Conservation (phyloP, 306 rosid species). For the Dryas octopetala region DNA sequence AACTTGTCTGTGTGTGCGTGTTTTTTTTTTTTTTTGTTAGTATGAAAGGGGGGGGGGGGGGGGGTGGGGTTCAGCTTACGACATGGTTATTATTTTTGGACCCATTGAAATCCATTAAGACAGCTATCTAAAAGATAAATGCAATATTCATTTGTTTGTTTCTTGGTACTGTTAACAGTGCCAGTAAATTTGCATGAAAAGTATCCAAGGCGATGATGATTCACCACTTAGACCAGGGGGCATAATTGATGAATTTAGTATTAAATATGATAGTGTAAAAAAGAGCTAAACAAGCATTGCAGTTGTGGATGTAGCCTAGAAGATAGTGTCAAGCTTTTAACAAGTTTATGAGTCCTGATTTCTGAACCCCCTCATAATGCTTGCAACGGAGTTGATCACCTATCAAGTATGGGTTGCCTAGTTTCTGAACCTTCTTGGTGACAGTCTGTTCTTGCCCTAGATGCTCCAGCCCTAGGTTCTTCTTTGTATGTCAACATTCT, state of each 20-base stretch:
- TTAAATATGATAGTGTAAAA: neutral
- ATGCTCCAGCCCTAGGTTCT: neutral
- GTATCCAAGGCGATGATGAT: neutral
- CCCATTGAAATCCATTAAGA: too few species aligned
- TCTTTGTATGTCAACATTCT: neutral
- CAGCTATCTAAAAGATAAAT: too few species aligned
- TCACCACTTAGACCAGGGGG: neutral
- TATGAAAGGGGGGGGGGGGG: too few species aligned
- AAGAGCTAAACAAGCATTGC: neutral
- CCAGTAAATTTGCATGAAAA: too few species aligned
- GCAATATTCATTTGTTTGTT: too few species aligned
- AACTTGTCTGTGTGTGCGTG: neutral
- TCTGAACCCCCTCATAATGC: neutral
- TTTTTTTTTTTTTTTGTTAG: too few species aligned
- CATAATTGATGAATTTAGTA: neutral
- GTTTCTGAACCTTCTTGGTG: neutral
- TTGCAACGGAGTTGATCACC: neutral
- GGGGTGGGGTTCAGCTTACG: too few species aligned
- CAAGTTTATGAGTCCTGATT: neutral
- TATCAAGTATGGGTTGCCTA: neutral
- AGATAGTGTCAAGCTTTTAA: slow-evolving; percentile 1
- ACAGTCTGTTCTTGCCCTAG: neutral
- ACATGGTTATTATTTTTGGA: too few species aligned
- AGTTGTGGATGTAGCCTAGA: neutral
- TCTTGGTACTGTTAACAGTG: too few species aligned